Base-by-base conservation (phyloP, 1,139 yeast species). In the Pichia sp. region DNA sequence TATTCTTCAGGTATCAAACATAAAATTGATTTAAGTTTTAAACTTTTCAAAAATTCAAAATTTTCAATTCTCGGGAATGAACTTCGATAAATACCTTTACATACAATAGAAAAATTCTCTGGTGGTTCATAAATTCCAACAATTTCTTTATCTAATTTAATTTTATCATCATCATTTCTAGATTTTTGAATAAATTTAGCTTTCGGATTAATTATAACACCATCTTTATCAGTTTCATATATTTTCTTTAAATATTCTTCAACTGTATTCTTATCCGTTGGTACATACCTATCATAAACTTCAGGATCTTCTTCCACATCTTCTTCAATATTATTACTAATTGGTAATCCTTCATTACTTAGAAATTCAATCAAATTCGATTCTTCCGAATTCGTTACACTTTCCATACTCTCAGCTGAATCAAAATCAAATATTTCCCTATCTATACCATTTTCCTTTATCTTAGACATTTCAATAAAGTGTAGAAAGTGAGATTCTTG, bases 1-100 rank as follows among this genome's bases (percentile, higher is more conserved):
- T 89, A 89, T 28, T 82, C 89, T 57, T 91, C 98, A 0, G 96
- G 95, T 14, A 91, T 84, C 40, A 91, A 69, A 46, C 95, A 86
- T 45, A 91, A 63, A 4, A 91, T 75, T 15, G 93, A 78, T 56
- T 81, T 84, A 41, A 91, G 67, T 38, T 71, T 68, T 38, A 89
- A 67, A 34, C 45, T 52, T 52, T 70, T 63, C 39, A 91, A 61
- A 58, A 84, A 91, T 22, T 70, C 62, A 56, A 91, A 86, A 61
- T 86, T 88, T 55, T 79, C 86, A 1, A 81, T 73, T 41, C 91
- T 74, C 1, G 98, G 98, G 58, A 89, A 91, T 36, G 95, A 84
- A 34, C 93, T 79, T 40, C 98, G 69, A 61, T 86, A 91, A 11
- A 91, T 83, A 39, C 74, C 69, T 34, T 84, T 81, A 37, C 83